Evolutionary conservation across 2,329 filamentous ascomycete genomes (phyloP), one percentile per base, ranked within the genome.

Genomic region (Sordariomycetes sp.): DNA sequence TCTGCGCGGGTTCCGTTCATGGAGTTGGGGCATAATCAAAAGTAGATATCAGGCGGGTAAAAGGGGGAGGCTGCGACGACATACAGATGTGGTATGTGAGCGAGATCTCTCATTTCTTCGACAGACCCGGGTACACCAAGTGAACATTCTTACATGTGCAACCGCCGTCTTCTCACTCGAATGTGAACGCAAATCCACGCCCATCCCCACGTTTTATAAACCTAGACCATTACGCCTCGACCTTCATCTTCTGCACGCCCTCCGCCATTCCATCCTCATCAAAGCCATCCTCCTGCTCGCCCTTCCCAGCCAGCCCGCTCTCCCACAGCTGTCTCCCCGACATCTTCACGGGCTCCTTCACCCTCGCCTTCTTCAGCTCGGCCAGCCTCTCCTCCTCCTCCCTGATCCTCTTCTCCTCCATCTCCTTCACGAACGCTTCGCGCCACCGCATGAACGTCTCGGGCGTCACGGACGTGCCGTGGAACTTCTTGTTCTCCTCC

Each of bases 401-500:
- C 64, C 74, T 79, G 64, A 75, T 72, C 64, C 85, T 82, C 68
- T 80, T 75, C 67, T 94, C 92, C 68, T 87, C 86, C 82, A 93
- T 86, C 76, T 97, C 94, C 67, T 79, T 76, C 61, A 83, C 69
- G 68, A 97, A 99, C 11, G 72, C 81, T 46, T 86, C 85, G 58
- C 90, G 80, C 94, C 94, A 99, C 64, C 81, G 82, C 64, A 89
- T 68, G 67, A 97, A 99, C 0, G 85, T 86, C 74, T 96, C 90
- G 24, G 84, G 79, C n/a, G 86, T 97, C 22, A 99, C 94, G 35
- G 85, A 79, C 40, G 90, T 90, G 59, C 94, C 94, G 70, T 96
- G 89, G 72, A 99, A 99, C 73, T 97, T 97, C 66, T 87, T 85
- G 71, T 99, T 99, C 77, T 99, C 94, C 71, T 94, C 91, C 61